Evolutionary conservation across 106 monocot species (phyloP).

Genomic region (Allium sativum): DNA sequence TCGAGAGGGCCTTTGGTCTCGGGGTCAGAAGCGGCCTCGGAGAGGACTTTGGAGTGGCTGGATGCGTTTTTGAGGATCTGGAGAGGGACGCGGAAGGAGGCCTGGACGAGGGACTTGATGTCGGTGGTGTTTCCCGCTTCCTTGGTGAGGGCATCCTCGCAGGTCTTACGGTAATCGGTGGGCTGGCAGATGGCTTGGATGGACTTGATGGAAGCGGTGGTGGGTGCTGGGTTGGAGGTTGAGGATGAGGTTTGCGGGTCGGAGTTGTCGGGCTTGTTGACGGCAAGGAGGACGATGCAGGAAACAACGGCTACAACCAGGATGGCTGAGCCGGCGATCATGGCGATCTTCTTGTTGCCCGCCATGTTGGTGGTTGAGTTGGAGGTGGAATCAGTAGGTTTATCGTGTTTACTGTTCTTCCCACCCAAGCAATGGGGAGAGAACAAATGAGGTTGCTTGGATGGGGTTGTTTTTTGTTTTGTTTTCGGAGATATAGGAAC

Average conservation of each 20-base stretch:
- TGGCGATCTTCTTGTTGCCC: constrained; percentile 1
- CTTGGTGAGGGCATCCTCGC: constrained; percentile 15
- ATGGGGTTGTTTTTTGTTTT: neutral
- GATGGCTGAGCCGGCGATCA: neutral
- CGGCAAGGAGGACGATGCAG: neutral
- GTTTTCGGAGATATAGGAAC: neutral
- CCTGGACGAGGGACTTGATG: constrained; percentile 28
- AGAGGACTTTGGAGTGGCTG: constrained; percentile 24
- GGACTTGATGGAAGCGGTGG: constrained; percentile 10
- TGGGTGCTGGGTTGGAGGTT: neutral
- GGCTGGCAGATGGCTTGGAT: constrained; percentile 40
- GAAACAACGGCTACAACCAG: neutral
- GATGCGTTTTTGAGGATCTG: constrained; percentile 9
- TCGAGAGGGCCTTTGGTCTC: constrained; percentile 14
- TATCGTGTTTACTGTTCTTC: neutral
- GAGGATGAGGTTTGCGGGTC: neutral
- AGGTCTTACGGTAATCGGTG: constrained; percentile 22
- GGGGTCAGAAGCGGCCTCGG: constrained; percentile 20
- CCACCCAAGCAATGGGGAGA: neutral
- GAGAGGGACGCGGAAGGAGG: constrained; percentile 23
- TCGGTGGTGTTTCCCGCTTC: constrained; percentile 39
- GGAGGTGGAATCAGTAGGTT: neutral
- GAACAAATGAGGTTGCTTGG: neutral
- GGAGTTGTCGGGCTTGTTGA: neutral
- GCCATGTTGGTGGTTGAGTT: neutral